Percentiles rank a stretch among this genome's conserved stretches.
phyloP scores from a whole-genome alignment of 1,284 basidiomycete genomes.

The Gymnopus androsaceus region DNA sequence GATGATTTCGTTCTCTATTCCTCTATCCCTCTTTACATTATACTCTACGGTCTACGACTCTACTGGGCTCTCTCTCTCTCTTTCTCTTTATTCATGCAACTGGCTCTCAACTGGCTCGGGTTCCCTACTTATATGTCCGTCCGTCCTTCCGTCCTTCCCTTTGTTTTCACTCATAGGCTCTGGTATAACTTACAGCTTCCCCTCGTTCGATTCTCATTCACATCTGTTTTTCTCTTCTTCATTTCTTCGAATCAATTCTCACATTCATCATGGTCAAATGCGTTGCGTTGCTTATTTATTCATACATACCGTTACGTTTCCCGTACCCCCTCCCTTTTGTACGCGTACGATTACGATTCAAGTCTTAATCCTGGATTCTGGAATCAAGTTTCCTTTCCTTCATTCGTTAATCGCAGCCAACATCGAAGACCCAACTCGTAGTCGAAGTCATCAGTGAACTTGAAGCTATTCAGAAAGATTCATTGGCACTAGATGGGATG shows the following conservation, averaged over 20 bases:
- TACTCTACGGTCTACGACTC: not conserved
- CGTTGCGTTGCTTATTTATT: constrained; percentile 10
- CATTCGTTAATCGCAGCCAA: too few relatives aligned
- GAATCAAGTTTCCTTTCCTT: too few relatives aligned
- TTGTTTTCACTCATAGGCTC: not conserved
- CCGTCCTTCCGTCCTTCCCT: not conserved
- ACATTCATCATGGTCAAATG: constrained; percentile 1
- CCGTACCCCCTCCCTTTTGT: too few relatives aligned
- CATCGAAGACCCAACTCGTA: too few relatives aligned
- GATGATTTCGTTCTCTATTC: constrained; percentile 6
- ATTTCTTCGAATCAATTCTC: not conserved
- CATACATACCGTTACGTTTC: too few relatives aligned
- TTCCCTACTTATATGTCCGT: constrained; percentile 6
- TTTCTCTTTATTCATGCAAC: constrained; percentile 16
- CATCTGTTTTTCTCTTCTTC: not conserved
- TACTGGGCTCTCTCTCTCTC: too few relatives aligned
- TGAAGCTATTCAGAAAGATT: too few relatives aligned
- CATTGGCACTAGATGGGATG: too few relatives aligned
- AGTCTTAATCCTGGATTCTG: too few relatives aligned
- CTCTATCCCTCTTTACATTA: constrained; percentile 15
- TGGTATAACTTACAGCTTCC: not conserved
- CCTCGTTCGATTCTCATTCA: not conserved
- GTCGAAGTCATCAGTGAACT: too few relatives aligned
- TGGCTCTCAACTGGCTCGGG: not conserved
- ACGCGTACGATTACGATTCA: too few relatives aligned